Evolutionary conservation across 108 stramenopile species (phyloP).

Genomic region (Mediolabrus comicus): DNA sequence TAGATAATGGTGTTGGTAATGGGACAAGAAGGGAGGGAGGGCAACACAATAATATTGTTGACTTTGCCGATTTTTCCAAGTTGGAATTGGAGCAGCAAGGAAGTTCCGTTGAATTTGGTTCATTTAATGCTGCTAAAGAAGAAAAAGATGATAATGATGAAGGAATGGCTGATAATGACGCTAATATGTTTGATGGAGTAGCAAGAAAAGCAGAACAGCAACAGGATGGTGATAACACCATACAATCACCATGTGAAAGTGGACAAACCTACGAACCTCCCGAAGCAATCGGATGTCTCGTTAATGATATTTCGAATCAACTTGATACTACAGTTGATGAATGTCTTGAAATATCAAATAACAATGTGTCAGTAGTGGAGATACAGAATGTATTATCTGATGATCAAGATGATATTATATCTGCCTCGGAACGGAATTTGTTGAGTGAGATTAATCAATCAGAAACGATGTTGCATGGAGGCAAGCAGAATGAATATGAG

Average conservation of each 20-base stretch:
- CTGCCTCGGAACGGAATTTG: neutral
- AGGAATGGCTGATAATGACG: neutral
- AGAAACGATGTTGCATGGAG: neutral
- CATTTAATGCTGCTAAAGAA: neutral
- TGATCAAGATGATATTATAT: neutral
- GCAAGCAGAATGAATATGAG: neutral
- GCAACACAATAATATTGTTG: neutral
- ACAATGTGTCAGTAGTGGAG: neutral
- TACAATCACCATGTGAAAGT: neutral
- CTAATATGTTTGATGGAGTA: too few relatives aligned
- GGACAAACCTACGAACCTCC: constrained; percentile 21
- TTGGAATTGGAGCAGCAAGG: neutral
- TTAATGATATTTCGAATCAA: constrained; percentile 19
- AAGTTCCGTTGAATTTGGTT: neutral
- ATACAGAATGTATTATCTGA: neutral
- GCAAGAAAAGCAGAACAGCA: too few relatives aligned
- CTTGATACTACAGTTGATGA: constrained; percentile 14
- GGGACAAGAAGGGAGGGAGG: constrained; percentile 1
- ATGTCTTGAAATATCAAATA: constrained; percentile 12
- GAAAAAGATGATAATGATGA: neutral
- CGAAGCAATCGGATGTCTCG: constrained; percentile 18
- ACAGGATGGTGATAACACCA: neutral
- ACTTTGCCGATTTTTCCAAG: constrained; percentile 39
- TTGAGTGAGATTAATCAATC: neutral
- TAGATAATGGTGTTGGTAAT: neutral